Base-by-base conservation (phyloP, 768 basidiomycete genomes). In the Tubosaeta brunneosetosa region DNA sequence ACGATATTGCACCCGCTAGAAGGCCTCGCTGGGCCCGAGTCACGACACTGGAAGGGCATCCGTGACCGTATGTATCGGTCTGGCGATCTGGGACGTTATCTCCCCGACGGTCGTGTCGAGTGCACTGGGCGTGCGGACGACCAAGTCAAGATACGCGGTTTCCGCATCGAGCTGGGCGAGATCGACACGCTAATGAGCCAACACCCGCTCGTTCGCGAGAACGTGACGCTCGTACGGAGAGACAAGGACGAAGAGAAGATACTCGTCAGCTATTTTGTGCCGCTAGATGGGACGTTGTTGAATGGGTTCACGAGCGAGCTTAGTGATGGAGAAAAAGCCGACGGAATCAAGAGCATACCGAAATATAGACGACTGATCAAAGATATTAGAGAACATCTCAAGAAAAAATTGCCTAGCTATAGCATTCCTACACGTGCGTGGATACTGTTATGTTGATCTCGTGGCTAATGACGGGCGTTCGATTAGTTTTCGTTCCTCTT, bases 201-300 rank as follows among this genome's bases (percentile, higher is more conserved):
- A 63, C 94, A 98, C 66, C 88, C 91, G 8, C 80, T 92, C 17
- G 84, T 99, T 3, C 77, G 95, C n/a, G 97, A 98, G 73, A 99
- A 99, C 67, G 94, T 99, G 48, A 98, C 97, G 2, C 80, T 98
- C 36, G 94, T 99, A 41, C 76, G 95, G 59, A 77, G 95, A 67
- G 95, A 99, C 74, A 98, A 98, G 76, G 92, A 97, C 70, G 97
- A 98, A 71, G 97, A 99, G 74, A 98, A 99, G 76, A 94, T 97
- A 32, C 82, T 99, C 27, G 88, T 99, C 56, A 91, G 89, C 69
- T 99, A 99, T 69, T 91, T 99, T 60, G 97, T 99, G 14, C 95
- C 97, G 12, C 72, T 94, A 36, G 83, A 85, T 32, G 84, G 84
- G 0, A 73, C 81, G 2, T 74, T 72, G 29, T 72, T 95, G 60